phyloP scores from a whole-genome alignment of 345 rosid species.

The Arabis hirsuta region DNA sequence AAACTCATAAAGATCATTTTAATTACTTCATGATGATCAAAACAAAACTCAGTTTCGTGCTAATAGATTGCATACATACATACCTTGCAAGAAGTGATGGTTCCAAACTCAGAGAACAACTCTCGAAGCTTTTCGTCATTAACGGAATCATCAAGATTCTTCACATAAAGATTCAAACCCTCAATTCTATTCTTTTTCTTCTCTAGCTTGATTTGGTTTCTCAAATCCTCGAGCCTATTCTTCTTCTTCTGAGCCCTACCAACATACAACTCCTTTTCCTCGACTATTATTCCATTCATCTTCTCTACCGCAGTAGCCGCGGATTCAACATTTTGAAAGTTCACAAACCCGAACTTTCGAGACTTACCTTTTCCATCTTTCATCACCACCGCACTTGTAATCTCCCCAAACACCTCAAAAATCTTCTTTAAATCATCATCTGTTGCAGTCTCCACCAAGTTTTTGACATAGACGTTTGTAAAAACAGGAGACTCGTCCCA shows the following conservation, averaged over 20 bases:
- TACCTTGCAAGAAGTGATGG: slow-evolving; percentile 57
- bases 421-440: slow-evolving; percentile 46
- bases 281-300: slow-evolving; percentile 50
- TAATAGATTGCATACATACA: neutral
- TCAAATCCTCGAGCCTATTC: slow-evolving; percentile 51
- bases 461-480: slow-evolving; percentile 64
- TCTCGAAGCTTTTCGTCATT: slow-evolving; percentile 49
- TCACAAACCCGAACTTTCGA: slow-evolving; percentile 68
- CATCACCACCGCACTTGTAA: slow-evolving; percentile 54
- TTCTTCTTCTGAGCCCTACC: slow-evolving; percentile 67
- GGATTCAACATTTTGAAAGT: slow-evolving; percentile 50
- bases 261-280: slow-evolving; percentile 53
- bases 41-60: no score
- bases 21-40: neutral
- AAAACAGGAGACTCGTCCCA: slow-evolving; percentile 46
- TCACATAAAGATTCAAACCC: slow-evolving; percentile 62
- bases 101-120: slow-evolving; percentile 54
- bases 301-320: slow-evolving; percentile 54
- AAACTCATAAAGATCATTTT: neutral
- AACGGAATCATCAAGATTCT: slow-evolving; percentile 52
- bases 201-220: slow-evolving; percentile 22
- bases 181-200: slow-evolving; percentile 11
- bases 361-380: slow-evolving; percentile 57
- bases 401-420: slow-evolving; percentile 58
- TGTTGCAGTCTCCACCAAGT: slow-evolving; percentile 48